phyloP scores from a whole-genome alignment of 352 stramenopile genomes.

The Globisporangium solare region DNA sequence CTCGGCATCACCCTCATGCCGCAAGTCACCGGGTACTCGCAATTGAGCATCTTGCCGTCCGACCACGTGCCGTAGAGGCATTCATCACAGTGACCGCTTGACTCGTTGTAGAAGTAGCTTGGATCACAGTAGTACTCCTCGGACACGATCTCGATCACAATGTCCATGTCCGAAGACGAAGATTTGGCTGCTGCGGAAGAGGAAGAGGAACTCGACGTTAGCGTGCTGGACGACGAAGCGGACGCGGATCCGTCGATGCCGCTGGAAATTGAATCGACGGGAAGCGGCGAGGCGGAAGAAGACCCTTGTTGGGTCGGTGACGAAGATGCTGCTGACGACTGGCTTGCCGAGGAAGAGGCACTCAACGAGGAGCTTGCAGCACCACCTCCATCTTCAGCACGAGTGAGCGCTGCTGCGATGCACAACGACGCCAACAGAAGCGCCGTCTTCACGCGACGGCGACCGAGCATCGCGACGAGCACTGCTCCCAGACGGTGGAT shows the following conservation, averaged over 20 bases:
- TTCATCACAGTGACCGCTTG: conserved; percentile 19
- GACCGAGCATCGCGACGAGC: conserved; percentile 3
- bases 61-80: conserved; percentile 44
- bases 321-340: too few relatives aligned
- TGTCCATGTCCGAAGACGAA: neutral
- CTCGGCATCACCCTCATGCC: conserved; percentile 19
- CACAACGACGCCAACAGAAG: conserved; percentile 6
- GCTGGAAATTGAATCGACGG: too few relatives aligned
- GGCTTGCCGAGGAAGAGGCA: too few relatives aligned
- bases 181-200: neutral
- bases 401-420: neutral
- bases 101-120: conserved; percentile 36
- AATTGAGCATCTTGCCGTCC: conserved; percentile 33
- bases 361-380: neutral
- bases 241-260: neutral
- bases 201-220: neutral
- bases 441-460: conserved; percentile 2
- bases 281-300: too few relatives aligned
- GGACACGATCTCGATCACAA: conserved; percentile 10
- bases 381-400: neutral
- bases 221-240: neutral
- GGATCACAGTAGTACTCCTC: conserved; percentile 22
- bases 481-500: too few relatives aligned
- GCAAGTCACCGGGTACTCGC: conserved; percentile 32
- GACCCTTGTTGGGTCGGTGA: too few relatives aligned